These are phyloP conservation scores for Paramecium octaurelia DNA, from an alignment of 73 alveolate species.

Conservation along the genomic window DNA sequence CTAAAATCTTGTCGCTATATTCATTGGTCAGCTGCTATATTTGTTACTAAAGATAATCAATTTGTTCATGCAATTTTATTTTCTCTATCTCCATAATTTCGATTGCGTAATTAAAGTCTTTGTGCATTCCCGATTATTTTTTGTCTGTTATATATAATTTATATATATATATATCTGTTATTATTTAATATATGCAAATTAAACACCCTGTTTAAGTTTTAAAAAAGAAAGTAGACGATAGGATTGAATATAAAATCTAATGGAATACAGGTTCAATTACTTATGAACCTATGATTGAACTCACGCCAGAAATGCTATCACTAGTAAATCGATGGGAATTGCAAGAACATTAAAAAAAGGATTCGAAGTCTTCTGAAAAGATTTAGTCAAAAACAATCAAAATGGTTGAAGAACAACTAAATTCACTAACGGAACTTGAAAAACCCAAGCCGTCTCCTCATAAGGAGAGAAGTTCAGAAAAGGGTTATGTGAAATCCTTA, in stretches of 20 bases:
- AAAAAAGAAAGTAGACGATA: neutral
- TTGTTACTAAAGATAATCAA: neutral
- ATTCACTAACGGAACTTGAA: neutral
- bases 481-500: neutral
- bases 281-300: constrained; percentile 1
- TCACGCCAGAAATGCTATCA: neutral
- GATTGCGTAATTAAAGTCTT: neutral
- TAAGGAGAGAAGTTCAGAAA: neutral
- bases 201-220: neutral
- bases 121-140: neutral
- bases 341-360: neutral
- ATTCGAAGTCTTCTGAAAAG: neutral
- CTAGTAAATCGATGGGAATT: neutral
- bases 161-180: neutral
- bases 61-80: constrained; percentile 12
- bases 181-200: neutral
- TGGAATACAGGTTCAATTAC: constrained; percentile 10
- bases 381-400: neutral
- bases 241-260: neutral
- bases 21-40: neutral
- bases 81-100: constrained; percentile 25
- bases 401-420: neutral
- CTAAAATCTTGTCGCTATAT: neutral
- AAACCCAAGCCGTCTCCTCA: neutral
- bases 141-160: constrained; percentile 10